Base-by-base conservation (phyloP, 129 eudicot species). In the Mikania micrantha region DNA sequence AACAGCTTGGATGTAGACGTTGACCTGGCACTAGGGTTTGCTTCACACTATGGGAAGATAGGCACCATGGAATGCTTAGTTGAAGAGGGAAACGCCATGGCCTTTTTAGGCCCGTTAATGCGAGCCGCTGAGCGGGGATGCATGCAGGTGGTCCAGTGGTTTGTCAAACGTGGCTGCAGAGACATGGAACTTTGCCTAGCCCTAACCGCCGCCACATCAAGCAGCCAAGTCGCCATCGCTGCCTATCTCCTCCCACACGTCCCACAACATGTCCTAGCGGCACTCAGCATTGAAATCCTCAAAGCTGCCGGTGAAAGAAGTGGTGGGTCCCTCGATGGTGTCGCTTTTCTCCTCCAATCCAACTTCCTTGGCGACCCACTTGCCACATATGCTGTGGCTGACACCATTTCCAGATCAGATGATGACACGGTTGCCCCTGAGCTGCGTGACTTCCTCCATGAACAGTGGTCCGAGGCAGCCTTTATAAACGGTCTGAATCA, bases 151-250 rank as follows among this genome's bases (percentile, higher is more conserved):
- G 98, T 93, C 16, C 90, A 86, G 42, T 93, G 98, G 98, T 93
- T 93, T 35, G 98, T 93, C 11, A 72, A 85, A 41, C 67, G 95
- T 36, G 98, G 98, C 41, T 88, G 98, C 79, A 80, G 96, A 16
- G 98, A 93, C 87, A 93, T 93, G 98, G 98, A 93, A 62, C 95
- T 93, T 0, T 93, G 98, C 65, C 90, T 93, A n/a, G 98, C 98
- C 78, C 95, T 93, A 2, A 93, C 98, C 2, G 98, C 98, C 22
- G 98, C 98, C 72, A 93, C 96, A 10, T 93, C 98, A 11, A 82
- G 92, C 80, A 84, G 96, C 57, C 96, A 86, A 74, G 96, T 88
- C 63, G 95, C 78, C 67, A 81, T 83, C n/a, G 98, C 96, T 0
- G 85, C 96, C 10, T 93, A 80, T 72, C 88, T 93, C 74, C 92